These are phyloP conservation scores for Sugiyamaella americana DNA, from an alignment of 805 yeast species.

Conservation along the genomic window DNA sequence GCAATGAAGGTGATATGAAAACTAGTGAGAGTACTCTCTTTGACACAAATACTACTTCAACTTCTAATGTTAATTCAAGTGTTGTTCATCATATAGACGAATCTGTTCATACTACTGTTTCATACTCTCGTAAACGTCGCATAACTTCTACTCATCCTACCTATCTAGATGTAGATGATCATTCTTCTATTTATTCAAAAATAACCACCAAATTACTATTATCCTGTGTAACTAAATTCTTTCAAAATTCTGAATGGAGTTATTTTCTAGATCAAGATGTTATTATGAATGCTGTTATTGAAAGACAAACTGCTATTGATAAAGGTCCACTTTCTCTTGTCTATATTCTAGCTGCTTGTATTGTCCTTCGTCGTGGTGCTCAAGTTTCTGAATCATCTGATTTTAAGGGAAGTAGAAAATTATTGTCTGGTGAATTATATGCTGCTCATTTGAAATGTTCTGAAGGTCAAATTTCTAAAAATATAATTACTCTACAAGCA, in stretches of 20 bases:
- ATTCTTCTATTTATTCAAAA: neutral
- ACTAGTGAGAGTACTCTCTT: too few species aligned
- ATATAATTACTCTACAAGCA: conserved; percentile 1
- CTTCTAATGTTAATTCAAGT: too few species aligned
- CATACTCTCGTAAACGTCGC: too few species aligned
- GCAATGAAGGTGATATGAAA: too few species aligned
- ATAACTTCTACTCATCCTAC: too few species aligned
- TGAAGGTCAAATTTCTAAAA: neutral
- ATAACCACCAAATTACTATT: conserved; percentile 4
- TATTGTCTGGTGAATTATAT: neutral
- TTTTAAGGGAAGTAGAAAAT: neutral
- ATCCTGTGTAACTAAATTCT: conserved; percentile 6
- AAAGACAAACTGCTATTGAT: neutral
- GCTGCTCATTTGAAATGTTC: neutral
- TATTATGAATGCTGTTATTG: conserved; percentile 3
- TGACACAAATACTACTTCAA: too few species aligned
- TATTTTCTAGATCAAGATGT: conserved; percentile 3
- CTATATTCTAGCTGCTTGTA: conserved; percentile 6
- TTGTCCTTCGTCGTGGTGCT: conserved; percentile 6
- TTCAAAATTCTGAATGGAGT: conserved; percentile 2
- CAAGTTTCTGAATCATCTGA: neutral
- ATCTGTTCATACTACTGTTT: neutral
- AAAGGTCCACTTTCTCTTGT: conserved; percentile 2
- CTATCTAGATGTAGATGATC: neutral
- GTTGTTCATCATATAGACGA: neutral